Conservation (phyloP, 306 rosid genomes). For the Erythrophleum fordii region DNA sequence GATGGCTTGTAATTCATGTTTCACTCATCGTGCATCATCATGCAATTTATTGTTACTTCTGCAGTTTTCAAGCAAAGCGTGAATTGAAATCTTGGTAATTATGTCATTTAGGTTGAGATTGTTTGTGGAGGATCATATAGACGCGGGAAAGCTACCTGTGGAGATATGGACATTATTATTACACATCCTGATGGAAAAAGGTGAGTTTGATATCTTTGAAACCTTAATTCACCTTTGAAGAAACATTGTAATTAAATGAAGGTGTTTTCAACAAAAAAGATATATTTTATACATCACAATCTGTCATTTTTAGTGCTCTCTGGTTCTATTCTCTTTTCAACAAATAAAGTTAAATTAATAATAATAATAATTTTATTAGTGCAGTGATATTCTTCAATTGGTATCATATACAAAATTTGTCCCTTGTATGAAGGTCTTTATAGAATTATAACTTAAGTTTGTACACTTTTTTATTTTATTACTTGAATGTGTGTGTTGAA, state of each 20-base stretch:
- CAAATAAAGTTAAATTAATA: neutral
- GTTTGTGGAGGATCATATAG: constrained; percentile 95
- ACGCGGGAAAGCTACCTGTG: constrained; percentile 92
- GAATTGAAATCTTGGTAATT: constrained; percentile 21
- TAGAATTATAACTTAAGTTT: neutral
- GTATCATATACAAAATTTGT: neutral
- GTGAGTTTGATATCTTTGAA: constrained; percentile 43
- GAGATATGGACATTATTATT: constrained; percentile 87
- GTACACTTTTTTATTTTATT: constrained; percentile 29
- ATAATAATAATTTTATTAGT: neutral
- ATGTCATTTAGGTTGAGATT: constrained; percentile 58
- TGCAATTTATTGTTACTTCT: constrained; percentile 1
- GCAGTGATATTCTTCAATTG: neutral
- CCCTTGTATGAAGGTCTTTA: neutral
- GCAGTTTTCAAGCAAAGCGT: constrained; percentile 19
- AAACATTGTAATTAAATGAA: constrained; percentile 10
- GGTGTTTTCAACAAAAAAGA: neutral
- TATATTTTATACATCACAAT: constrained; percentile 1
- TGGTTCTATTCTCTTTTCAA: neutral
- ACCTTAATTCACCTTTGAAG: constrained; percentile 17
- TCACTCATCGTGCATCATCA: constrained; percentile 16
- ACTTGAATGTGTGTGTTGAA: constrained; percentile 17
- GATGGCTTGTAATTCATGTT: constrained; percentile 21
- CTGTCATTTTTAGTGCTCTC: neutral
- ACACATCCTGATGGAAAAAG: constrained; percentile 95